Evolutionary conservation across 106 monocot species (phyloP), one percentile per base, ranked within the genome.

Genomic region (Triglochin maritima): DNA sequence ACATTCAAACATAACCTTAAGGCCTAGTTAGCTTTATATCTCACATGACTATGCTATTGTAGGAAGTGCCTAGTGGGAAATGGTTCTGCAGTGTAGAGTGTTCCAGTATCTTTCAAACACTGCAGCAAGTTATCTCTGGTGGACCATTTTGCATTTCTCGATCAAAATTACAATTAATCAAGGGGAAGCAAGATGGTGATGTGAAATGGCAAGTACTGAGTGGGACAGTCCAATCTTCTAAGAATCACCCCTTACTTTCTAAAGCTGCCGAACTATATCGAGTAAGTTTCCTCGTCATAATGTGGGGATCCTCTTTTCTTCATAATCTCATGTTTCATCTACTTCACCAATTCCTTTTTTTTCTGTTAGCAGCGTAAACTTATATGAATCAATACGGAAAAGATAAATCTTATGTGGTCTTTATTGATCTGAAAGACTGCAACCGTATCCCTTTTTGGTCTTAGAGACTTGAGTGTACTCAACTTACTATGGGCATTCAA

Each of bases 1-100:
- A 29, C 29, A 29, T 29, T 29, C 29, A 29, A 29, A 29, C 29
- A 29, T 29, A 29, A 29, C 29, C 29, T 0, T 29, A 29, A 29
- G 29, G 0, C 29, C 0, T 29, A 29, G 29, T 29, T 29, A 29
- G 29, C 59, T 63, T 9, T 11, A 54, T 10, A 2, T 29, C 4
- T 44, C 17, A 50, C 14, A 47, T 12, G 16, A 17, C 13, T 64
- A 52, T 59, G 43, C 29, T 17, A 48, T 59, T 70, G 49, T 74
- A 90, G 86, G 83, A 72, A 54, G 58, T 68, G 12, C 77, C 78
- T 47, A 60, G 60, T 44, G 69, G 63, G 50, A 69, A 64, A 5
- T 92, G 87, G 91, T 85, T 85, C 76, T 92, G 91, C 74, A 69
- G 68, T 50, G 17, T n/a, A 43, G 62, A 80, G 44, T 92, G 91